Evolutionary conservation across 164 flowering plant genomes (phyloP).

Genomic region (Pachysandra terminalis): DNA sequence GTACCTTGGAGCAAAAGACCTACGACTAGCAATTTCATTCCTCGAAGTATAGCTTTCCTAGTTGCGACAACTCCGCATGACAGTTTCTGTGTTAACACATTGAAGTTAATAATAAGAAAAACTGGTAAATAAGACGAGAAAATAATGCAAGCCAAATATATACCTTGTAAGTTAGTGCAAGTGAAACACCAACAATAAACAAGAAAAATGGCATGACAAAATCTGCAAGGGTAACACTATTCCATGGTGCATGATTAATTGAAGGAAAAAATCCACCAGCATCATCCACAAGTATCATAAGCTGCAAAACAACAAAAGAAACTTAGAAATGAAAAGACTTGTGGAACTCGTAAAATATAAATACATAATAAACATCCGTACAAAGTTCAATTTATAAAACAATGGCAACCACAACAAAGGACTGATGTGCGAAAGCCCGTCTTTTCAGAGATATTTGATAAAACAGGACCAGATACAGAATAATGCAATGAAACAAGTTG

Average conservation of each 20-base stretch:
- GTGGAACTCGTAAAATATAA: not conserved
- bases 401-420: too few species aligned
- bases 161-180: constrained; percentile 74
- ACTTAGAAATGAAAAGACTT: not conserved
- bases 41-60: constrained; percentile 46
- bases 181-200: constrained; percentile 76
- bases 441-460: too few species aligned
- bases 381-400: too few species aligned
- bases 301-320: constrained; percentile 33
- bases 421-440: too few species aligned
- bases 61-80: constrained; percentile 42
- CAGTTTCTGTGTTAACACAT: constrained; percentile 32
- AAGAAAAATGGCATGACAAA: constrained; percentile 85
- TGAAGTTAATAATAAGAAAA: not conserved
- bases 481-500: too few species aligned
- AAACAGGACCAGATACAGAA: too few species aligned
- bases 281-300: constrained; percentile 78
- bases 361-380: too few species aligned
- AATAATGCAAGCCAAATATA: not conserved
- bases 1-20: constrained; percentile 79
- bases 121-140: not conserved
- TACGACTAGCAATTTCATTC: constrained; percentile 44
- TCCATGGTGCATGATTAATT: constrained; percentile 81
- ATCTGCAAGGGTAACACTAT: constrained; percentile 74
- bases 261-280: constrained; percentile 64